Evolutionary conservation across 2,329 filamentous ascomycete species (phyloP).

Genomic region (Ramichloridium luteum): DNA sequence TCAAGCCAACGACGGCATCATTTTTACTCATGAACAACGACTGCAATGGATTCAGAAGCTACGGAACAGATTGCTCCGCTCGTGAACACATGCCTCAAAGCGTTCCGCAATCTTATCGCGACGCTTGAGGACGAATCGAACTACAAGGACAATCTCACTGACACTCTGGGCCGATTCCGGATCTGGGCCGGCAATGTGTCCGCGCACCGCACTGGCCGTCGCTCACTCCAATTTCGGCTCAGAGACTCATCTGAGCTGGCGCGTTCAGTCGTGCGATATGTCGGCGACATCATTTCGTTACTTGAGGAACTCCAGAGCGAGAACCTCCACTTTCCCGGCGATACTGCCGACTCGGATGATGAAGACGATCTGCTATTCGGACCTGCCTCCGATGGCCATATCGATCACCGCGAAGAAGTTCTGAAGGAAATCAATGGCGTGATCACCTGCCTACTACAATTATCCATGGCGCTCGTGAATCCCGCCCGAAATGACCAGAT

Average conservation of each 20-base stretch:
- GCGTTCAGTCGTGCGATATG: background rate
- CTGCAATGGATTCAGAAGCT: too few relatives aligned
- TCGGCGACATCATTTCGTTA: slow-evolving; percentile 1
- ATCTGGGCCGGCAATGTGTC: slow-evolving; percentile 26
- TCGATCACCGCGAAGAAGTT: slow-evolving; percentile 2
- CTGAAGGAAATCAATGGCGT: slow-evolving; percentile 15
- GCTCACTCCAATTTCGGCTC: slow-evolving; percentile 24
- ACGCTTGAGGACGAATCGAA: too few relatives aligned
- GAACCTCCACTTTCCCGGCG: too few relatives aligned
- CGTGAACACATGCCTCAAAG: slow-evolving; percentile 8
- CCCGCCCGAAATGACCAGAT: slow-evolving; percentile 23
- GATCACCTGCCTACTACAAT: slow-evolving; percentile 22
- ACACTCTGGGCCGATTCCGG: slow-evolving; percentile 23
- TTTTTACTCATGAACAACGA: too few relatives aligned
- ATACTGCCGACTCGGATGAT: too few relatives aligned
- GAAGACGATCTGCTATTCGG: too few relatives aligned
- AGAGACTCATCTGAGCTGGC: slow-evolving; percentile 22
- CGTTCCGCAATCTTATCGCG: too few relatives aligned
- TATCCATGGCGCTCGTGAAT: slow-evolving; percentile 24
- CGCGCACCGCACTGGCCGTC: slow-evolving; percentile 22
- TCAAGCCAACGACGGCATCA: too few relatives aligned
- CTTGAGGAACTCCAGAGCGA: too few relatives aligned
- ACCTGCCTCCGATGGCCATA: too few relatives aligned
- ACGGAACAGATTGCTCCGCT: too few relatives aligned
- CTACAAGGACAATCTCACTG: too few relatives aligned